These are phyloP conservation scores for Balansia obtecta DNA, from an alignment of 2,329 filamentous ascomycete species.

Conservation along the genomic window DNA sequence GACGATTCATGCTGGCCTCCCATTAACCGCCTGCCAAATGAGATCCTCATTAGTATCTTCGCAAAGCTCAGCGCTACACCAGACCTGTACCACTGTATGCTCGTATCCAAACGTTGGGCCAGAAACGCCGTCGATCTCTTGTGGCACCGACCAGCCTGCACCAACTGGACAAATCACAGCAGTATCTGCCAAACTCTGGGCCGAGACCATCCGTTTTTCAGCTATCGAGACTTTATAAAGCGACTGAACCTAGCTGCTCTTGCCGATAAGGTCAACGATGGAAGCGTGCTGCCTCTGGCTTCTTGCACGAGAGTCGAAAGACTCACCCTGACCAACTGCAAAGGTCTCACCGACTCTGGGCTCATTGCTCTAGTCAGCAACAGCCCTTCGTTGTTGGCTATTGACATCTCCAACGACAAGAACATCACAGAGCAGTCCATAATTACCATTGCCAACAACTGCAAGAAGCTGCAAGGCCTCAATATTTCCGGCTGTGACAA, in stretches of 20 bases:
- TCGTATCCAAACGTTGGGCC: conserved; percentile 91
- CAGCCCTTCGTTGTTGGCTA: conserved; percentile 69
- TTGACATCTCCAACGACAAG: conserved; percentile 80
- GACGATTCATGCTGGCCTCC: conserved; percentile 61
- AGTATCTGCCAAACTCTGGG: conserved; percentile 71
- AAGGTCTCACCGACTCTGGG: conserved; percentile 70
- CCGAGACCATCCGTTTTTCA: conserved; percentile 65
- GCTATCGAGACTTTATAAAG: conserved; percentile 83
- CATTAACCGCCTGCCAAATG: conserved; percentile 76
- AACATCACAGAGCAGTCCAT: conserved; percentile 77
- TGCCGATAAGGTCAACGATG: conserved; percentile 67
- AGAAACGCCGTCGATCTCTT: conserved; percentile 83
- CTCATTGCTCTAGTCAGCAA: conserved; percentile 67
- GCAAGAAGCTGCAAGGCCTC: conserved; percentile 74
- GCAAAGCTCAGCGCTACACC: conserved; percentile 62
- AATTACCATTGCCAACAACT: conserved; percentile 65
- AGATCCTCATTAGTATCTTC: conserved; percentile 90
- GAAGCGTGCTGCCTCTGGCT: conserved; percentile 69
- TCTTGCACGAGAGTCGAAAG: conserved; percentile 87
- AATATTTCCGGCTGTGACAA: conserved; percentile 81
- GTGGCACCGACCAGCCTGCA: conserved; percentile 90
- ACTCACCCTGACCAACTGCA: conserved; percentile 84
- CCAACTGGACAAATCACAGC: conserved; percentile 69
- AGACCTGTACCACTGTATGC: conserved; percentile 79
- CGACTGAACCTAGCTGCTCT: conserved; percentile 80